Percentiles rank a stretch among this genome's conserved stretches.
Evolutionary conservation across 2,329 filamentous ascomycete species (phyloP).

Genomic region (Bipolaris zeicola): DNA sequence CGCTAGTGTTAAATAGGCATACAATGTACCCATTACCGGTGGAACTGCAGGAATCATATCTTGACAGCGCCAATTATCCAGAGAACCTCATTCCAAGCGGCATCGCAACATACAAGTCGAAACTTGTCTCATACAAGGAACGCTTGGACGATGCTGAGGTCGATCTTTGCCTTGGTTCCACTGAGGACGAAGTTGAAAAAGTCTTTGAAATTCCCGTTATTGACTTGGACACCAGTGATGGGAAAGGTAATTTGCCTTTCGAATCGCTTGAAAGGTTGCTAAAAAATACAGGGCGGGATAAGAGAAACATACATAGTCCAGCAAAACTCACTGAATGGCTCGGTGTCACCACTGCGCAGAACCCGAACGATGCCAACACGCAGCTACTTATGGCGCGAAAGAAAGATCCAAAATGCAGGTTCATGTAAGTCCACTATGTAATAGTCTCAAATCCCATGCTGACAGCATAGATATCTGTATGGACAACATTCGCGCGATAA

Average conservation of each 20-base stretch:
- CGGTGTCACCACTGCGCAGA: not conserved
- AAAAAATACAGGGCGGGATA: constrained; percentile 2
- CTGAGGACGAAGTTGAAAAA: constrained; percentile 9
- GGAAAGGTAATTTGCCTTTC: constrained; percentile 8
- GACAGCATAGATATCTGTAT: constrained; percentile 24
- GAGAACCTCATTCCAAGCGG: constrained; percentile 18
- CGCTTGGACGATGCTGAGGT: constrained; percentile 15
- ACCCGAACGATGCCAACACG: not conserved
- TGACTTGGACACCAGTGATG: constrained; percentile 16
- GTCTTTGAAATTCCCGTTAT: constrained; percentile 22
- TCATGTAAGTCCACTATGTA: constrained; percentile 20
- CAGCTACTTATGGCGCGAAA: constrained; percentile 6
- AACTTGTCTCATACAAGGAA: constrained; percentile 17
- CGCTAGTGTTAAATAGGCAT: not conserved
- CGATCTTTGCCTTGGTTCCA: constrained; percentile 17
- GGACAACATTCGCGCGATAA: constrained; percentile 19
- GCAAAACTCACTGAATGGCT: constrained; percentile 20
- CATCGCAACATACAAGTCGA: constrained; percentile 16
- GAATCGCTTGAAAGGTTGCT: not conserved
- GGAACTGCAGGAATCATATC: constrained; percentile 15
- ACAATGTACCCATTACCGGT: constrained; percentile 3
- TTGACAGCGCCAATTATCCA: constrained; percentile 16
- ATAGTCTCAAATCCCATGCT: not conserved
- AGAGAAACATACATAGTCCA: constrained; percentile 19
- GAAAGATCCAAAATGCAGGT: constrained; percentile 31